These are phyloP conservation scores for Closterium sp. DNA, from an alignment of 139 green algal species.

Conservation along the genomic window DNA sequence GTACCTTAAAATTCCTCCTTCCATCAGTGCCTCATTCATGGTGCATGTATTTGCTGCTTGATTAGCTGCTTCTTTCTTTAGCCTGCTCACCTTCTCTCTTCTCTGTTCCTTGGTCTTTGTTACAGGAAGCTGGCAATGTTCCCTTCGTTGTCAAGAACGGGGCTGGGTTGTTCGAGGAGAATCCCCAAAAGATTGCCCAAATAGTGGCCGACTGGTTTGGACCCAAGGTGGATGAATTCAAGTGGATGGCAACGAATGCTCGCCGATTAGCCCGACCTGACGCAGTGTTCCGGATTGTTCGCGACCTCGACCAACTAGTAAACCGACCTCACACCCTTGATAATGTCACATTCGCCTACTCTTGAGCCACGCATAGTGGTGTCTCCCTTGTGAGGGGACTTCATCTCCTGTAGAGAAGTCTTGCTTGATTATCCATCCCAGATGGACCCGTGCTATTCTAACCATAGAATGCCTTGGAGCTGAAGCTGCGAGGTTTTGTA, in stretches of 20 bases:
- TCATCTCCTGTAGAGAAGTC: background rate
- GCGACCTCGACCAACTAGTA: constrained; percentile 16
- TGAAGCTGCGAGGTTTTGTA: background rate
- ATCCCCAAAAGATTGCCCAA: constrained; percentile 70
- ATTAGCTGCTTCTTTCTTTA: background rate
- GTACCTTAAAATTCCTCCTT: background rate
- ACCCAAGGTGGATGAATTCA: constrained; percentile 17
- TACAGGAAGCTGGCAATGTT: constrained; percentile 95
- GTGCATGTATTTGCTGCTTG: background rate
- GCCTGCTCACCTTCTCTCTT: background rate
- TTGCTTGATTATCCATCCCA: background rate
- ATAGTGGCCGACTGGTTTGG: constrained; percentile 61
- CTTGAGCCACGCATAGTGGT: background rate
- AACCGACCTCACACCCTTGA: background rate
- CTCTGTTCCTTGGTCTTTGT: background rate
- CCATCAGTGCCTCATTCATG: background rate
- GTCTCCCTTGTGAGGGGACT: background rate
- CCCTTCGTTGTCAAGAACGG: constrained; percentile 83
- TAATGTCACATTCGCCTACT: background rate
- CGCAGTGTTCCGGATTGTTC: constrained; percentile 55
- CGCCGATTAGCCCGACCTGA: constrained; percentile 43
- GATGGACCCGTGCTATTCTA: background rate
- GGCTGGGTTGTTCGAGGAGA: constrained; percentile 73
- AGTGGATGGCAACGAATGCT: constrained; percentile 40
- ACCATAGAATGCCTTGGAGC: background rate